Evolutionary conservation across 805 yeast species (phyloP), one percentile per base, ranked within the genome.

Genomic region (Wickerhamomyces xylosicus): DNA sequence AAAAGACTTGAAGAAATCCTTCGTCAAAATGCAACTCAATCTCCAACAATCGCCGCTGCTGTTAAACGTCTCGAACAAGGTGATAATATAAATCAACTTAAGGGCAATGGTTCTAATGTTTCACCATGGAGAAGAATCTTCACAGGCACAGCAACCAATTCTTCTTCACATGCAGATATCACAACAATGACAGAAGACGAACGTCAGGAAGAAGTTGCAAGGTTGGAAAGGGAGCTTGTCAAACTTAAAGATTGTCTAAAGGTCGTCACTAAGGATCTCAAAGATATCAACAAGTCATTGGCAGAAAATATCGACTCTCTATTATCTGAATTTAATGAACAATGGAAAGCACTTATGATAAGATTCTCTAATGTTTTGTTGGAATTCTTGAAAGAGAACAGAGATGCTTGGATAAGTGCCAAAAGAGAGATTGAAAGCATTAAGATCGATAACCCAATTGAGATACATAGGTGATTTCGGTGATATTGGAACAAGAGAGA

Each of bases 401-500:
- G 63, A 20, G 49, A 50, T 17, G 59, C 65, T 13, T 65, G 70
- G 70, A 56, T 61, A 43, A 57, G 57, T 35, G 66, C 69, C 10
- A 59, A 57, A 39, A 19, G 21, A 5, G 52, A 44, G 15, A 45
- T 53, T 37, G 47, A 48, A 11, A 37, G 41, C 1, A 42, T 53
- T 39, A 40, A 44, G 33, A 18, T 40, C 17, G 27, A 13, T 4
- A 29, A 21, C 14, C 40, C 43, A 2, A 8, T 25, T 9, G 11
- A 9, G 28, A 22, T n/a, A n/a, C n/a, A n/a, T n/a, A n/a, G n/a
- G n/a, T n/a, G n/a, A n/a, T n/a, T n/a, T n/a, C n/a, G n/a, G n/a
- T n/a, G n/a, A n/a, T n/a, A n/a, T n/a, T n/a, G n/a, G n/a, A n/a
- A n/a, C n/a, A n/a, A n/a, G n/a, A n/a, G n/a, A n/a, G n/a, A n/a